Base-by-base conservation (phyloP, 2,329 filamentous ascomycete genomes). In the Colletotrichum chlorophyti region DNA sequence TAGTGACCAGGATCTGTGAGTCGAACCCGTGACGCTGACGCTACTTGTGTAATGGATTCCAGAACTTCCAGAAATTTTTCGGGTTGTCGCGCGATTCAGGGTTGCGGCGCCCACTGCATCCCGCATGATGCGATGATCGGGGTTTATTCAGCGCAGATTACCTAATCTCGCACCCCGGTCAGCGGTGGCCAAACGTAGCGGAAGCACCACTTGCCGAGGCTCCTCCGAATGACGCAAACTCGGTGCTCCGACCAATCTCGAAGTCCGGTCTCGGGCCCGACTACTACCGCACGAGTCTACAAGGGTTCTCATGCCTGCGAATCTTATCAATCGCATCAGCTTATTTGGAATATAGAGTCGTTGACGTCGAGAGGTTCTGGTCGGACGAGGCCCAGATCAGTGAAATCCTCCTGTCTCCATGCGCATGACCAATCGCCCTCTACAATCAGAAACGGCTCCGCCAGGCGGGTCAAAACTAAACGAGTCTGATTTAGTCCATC, bases 21-120 rank as follows among this genome's bases (percentile, higher is more conserved):
- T 43, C 23, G 24, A 7, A 6, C 40, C 26, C 23, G 15, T 15
- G 27, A 34, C 31, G 32, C 32, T 48, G 11, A 4, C 29, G 23
- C 32, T n/a, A n/a, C 38, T 43, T 29, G 29, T 29, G 46, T 59
- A 51, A 51, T 59, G 57, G 43, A 45, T 59, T 59, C 51, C 57
- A 59, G 51, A 59, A 49, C n/a, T 40, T 40, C 34, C 34, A 40
- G 46, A 49, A 29, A 45, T 45, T 59, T 55, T 55, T 48, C 31
- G 43, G 38, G 42, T 35, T 24, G 29, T 37, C 23, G 43, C 55
- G 45, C 55, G 55, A 59, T 34, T 59, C 43, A 59, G 55, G 51
- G 42, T 40, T n/a, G n/a, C n/a, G n/a, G n/a, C n/a, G 15, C 53
- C 34, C 19, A 42, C 38, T n/a, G 24, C 24, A 35, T 14, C 24